Percentiles rank a stretch among this genome's conserved stretches.
phyloP scores from a whole-genome alignment of 2,329 filamentous ascomycete species.

The Phoma sp. region DNA sequence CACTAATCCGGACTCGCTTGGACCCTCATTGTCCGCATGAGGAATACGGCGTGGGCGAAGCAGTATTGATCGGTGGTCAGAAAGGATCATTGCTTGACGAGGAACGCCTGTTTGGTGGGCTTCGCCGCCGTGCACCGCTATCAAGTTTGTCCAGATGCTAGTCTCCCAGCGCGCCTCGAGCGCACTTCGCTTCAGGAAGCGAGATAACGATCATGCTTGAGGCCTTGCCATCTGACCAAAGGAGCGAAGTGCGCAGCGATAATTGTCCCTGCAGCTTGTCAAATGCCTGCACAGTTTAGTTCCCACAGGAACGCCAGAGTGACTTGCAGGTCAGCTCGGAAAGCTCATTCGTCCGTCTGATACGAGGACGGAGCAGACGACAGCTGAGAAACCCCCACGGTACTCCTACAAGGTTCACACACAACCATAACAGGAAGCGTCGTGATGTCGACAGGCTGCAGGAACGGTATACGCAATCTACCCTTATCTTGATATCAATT shows the following conservation, averaged over 20 bases:
- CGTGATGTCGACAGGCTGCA: constrained; percentile 30
- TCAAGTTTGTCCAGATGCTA: constrained; percentile 16
- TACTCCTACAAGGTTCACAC: constrained; percentile 28
- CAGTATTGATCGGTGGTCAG: constrained; percentile 32
- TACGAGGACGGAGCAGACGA: constrained; percentile 15
- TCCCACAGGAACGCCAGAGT: constrained; percentile 16
- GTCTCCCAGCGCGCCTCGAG: constrained; percentile 15
- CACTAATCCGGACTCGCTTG: constrained; percentile 32
- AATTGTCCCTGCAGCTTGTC: constrained; percentile 15
- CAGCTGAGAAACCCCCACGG: constrained; percentile 35
- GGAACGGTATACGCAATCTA: constrained; percentile 31
- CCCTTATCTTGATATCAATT: constrained; percentile 19
- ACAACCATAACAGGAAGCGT: constrained; percentile 18
- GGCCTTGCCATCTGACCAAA: constrained; percentile 23
- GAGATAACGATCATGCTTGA: constrained; percentile 37
- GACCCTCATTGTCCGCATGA: constrained; percentile 22
- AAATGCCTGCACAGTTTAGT: constrained; percentile 18
- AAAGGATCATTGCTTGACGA: constrained; percentile 9
- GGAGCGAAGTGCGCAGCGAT: constrained; percentile 9
- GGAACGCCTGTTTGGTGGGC: constrained; percentile 35
- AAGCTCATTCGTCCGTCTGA: constrained; percentile 15
- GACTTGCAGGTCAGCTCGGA: constrained; percentile 11
- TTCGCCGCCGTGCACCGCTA: constrained; percentile 24
- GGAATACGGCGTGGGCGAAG: constrained; percentile 27
- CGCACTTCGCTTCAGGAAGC: constrained; percentile 17